phyloP scores from a whole-genome alignment of 306 rosid species.

The Glycyrrhiza uralensis region DNA sequence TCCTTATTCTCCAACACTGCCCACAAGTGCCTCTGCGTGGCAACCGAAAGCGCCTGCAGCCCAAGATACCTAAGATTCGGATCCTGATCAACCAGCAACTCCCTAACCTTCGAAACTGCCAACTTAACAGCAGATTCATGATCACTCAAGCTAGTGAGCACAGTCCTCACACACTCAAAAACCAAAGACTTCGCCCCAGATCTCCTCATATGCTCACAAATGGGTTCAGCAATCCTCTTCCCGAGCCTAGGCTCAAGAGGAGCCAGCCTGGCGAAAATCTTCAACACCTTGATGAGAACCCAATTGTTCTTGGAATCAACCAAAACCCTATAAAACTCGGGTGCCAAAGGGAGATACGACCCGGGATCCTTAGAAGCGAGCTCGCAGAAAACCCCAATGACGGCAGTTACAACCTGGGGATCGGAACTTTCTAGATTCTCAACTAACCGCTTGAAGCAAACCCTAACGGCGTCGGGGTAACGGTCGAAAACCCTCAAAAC shows the following conservation, averaged over 20 bases:
- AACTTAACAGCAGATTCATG: slow-evolving; percentile 71
- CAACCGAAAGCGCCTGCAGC: slow-evolving; percentile 63
- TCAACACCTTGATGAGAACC: slow-evolving; percentile 78
- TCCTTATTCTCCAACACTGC: slow-evolving; percentile 85
- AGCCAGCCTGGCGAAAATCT: slow-evolving; percentile 73
- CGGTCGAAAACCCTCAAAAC: slow-evolving; percentile 69
- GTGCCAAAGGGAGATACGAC: slow-evolving; percentile 85
- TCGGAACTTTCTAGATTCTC: slow-evolving; percentile 78
- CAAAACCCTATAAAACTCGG: slow-evolving; percentile 73
- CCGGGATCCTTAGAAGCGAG: slow-evolving; percentile 61
- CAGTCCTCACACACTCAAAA: slow-evolving; percentile 85
- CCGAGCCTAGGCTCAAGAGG: slow-evolving; percentile 78
- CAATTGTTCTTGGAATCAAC: slow-evolving; percentile 82
- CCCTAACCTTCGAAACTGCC: slow-evolving; percentile 57
- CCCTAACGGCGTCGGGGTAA: slow-evolving; percentile 80
- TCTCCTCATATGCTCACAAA: slow-evolving; percentile 67
- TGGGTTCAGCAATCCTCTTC: slow-evolving; percentile 70
- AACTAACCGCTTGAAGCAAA: slow-evolving; percentile 86
- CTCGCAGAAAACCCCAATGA: slow-evolving; percentile 85
- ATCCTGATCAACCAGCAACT: slow-evolving; percentile 74
- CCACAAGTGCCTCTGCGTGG: slow-evolving; percentile 63
- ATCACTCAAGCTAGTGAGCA: slow-evolving; percentile 63
- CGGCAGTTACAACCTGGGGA: slow-evolving; percentile 54
- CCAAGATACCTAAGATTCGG: slow-evolving; percentile 91
- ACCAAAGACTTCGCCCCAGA: slow-evolving; percentile 72